A percentile compares a stretch with the other conserved stretches of the same genome.
phyloP scores from a whole-genome alignment of 352 stramenopile species.

The Elongisporangium anandrum region DNA sequence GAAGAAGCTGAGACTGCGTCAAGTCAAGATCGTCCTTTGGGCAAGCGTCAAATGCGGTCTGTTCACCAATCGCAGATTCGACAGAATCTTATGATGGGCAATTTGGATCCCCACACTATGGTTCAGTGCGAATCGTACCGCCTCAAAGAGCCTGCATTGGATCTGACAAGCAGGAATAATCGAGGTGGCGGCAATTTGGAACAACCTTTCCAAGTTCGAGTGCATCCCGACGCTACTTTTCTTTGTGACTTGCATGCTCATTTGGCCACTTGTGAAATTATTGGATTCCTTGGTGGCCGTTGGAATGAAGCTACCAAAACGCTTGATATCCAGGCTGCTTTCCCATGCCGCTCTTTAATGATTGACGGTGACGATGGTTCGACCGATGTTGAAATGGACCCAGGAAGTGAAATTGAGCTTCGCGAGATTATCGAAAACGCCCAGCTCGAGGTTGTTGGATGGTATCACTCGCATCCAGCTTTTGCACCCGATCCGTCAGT shows the following conservation, averaged over 20 bases:
- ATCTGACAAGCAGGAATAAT: slow-evolving; percentile 27
- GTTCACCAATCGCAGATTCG: slow-evolving; percentile 79
- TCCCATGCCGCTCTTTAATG: slow-evolving; percentile 88
- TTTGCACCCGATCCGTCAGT: slow-evolving; percentile 92
- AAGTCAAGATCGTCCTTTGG: slow-evolving; percentile 21
- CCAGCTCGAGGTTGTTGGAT: slow-evolving; percentile 90
- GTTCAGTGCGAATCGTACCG: slow-evolving; percentile 76
- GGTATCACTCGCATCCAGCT: slow-evolving; percentile 94
- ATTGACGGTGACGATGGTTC: slow-evolving; percentile 88
- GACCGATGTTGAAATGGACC: slow-evolving; percentile 96
- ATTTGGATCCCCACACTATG: slow-evolving; percentile 84
- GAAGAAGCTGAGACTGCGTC: slow-evolving; percentile 10
- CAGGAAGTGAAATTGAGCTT: slow-evolving; percentile 88
- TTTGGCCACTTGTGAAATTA: slow-evolving; percentile 92
- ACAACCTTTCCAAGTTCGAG: slow-evolving; percentile 84
- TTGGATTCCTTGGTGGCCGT: slow-evolving; percentile 91
- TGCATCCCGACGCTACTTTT: slow-evolving; percentile 89
- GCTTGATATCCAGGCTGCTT: slow-evolving; percentile 91
- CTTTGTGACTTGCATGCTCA: slow-evolving; percentile 92
- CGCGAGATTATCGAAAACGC: slow-evolving; percentile 88
- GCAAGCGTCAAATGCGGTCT: slow-evolving; percentile 60
- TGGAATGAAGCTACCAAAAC: slow-evolving; percentile 80
- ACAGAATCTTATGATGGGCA: slow-evolving; percentile 65
- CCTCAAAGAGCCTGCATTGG: slow-evolving; percentile 4
- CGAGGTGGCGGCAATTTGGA: slow-evolving; percentile 33